phyloP scores from a whole-genome alignment of 2,329 filamentous ascomycete species.

The Ascochyta rabiei region DNA sequence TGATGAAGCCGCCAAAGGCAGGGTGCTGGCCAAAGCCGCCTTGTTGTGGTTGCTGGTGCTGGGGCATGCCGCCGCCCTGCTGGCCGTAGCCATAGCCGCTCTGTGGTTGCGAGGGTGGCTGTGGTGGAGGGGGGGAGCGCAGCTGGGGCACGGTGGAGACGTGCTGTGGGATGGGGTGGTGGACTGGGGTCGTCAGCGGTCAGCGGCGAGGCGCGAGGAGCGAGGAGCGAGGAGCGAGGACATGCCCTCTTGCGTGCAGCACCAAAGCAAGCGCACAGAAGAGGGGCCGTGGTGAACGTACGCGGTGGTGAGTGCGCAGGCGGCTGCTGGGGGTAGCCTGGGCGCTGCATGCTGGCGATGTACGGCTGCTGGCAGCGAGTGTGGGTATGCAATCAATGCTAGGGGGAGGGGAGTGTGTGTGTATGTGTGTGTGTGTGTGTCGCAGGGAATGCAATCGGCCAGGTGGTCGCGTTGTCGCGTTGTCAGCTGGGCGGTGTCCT shows the following conservation, averaged over 20 bases:
- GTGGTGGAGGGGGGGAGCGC: conserved; percentile 86
- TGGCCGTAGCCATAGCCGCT: conserved; percentile 75
- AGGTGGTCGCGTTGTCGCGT: background rate
- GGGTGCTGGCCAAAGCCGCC: conserved; percentile 53
- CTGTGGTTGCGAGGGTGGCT: conserved; percentile 70
- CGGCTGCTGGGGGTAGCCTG: conserved; percentile 74
- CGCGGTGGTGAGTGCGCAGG: conserved; percentile 79
- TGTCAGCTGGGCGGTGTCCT: too few species aligned
- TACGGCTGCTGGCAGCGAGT: background rate
- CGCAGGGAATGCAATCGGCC: background rate
- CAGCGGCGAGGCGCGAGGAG: background rate
- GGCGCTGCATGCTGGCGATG: conserved; percentile 75
- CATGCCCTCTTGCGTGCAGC: background rate
- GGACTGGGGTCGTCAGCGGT: conserved; percentile 46
- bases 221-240: background rate
- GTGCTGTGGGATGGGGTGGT: conserved; percentile 97
- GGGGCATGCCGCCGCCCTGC: conserved; percentile 52
- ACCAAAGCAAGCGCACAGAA: background rate
- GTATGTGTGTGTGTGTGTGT: too few species aligned
- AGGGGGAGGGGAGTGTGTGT: too few species aligned
- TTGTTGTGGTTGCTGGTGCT: conserved; percentile 27
- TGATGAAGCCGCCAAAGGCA: conserved; percentile 91
- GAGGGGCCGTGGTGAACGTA: conserved; percentile 48
- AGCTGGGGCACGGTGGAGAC: conserved; percentile 97
- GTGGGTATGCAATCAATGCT: background rate